Evolutionary conservation across 192 early-diverging fungal species (phyloP).

Genomic region (Backusella liffmaniae): DNA sequence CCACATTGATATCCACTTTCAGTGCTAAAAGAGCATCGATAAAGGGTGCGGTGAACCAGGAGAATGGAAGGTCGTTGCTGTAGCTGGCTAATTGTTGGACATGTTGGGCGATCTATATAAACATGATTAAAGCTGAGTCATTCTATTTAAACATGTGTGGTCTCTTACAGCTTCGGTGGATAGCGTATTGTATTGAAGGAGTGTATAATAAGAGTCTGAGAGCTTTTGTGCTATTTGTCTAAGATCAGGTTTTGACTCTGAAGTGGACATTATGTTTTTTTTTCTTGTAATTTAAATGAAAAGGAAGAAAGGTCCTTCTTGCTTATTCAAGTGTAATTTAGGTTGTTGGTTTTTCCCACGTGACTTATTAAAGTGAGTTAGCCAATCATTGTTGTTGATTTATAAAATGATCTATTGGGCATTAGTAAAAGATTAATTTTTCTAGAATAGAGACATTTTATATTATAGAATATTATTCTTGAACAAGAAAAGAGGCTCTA

Average conservation of each 20-base stretch:
- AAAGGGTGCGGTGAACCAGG: constrained; percentile 32
- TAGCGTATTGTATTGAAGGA: not conserved
- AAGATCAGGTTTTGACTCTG: constrained; percentile 2
- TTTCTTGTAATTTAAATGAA: constrained; percentile 3
- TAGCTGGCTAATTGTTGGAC: constrained; percentile 23
- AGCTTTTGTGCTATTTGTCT: not conserved
- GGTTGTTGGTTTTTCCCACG: not conserved
- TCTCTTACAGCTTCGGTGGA: not conserved
- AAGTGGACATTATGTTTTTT: not conserved
- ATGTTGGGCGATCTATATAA: constrained; percentile 18
- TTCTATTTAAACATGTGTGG: not conserved
- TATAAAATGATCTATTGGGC: not conserved
- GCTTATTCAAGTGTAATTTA: not conserved
- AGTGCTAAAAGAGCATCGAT: constrained; percentile 4
- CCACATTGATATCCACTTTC: not conserved
- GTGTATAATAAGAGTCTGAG: not conserved
- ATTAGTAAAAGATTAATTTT: not conserved
- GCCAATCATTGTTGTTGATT: not conserved
- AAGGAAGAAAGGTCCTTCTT: not conserved
- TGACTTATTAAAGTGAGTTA: not conserved
- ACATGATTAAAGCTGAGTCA: not conserved
- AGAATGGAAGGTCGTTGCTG: constrained; percentile 30
- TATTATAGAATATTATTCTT: no score
- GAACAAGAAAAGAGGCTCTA: no score
- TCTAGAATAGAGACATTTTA: not conserved